Conservation (phyloP, 257 asterid genomes). For the Asclepias syriaca region DNA sequence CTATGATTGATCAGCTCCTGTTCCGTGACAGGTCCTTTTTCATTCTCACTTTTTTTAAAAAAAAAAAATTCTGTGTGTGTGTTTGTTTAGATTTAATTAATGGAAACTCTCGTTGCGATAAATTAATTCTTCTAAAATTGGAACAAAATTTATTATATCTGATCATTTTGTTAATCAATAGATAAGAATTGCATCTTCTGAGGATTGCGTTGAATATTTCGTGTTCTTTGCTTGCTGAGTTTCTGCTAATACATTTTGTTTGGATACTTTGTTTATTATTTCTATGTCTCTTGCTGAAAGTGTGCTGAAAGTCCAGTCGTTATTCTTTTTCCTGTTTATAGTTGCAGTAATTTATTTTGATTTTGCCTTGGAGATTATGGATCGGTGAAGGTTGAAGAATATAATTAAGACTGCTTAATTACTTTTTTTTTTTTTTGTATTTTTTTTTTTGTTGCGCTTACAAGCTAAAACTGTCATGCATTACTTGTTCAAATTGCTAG, state of each 20-base stretch:
- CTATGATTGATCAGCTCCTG: constrained; percentile 41
- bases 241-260: not conserved
- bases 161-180: not conserved
- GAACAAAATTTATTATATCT: too few relatives aligned
- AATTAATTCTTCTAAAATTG: not conserved
- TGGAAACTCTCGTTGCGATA: too few relatives aligned
- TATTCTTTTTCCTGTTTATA: not conserved
- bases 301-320: not conserved
- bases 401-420: not conserved
- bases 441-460: not conserved
- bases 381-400: not conserved
- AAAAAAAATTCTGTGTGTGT: too few relatives aligned
- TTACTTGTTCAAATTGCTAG: not conserved
- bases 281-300: not conserved
- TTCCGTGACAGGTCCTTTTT: constrained; percentile 30
- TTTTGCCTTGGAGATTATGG: not conserved
- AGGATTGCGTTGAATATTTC: not conserved
- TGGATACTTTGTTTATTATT: not conserved
- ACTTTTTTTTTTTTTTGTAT: not conserved
- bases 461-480: not conserved
- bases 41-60: too few relatives aligned
- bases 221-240: not conserved
- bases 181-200: not conserved
- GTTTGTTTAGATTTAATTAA: not conserved
- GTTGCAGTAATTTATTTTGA: not conserved